Conservation (phyloP, 2,329 filamentous ascomycete species). For the Ramularia endophylla region DNA sequence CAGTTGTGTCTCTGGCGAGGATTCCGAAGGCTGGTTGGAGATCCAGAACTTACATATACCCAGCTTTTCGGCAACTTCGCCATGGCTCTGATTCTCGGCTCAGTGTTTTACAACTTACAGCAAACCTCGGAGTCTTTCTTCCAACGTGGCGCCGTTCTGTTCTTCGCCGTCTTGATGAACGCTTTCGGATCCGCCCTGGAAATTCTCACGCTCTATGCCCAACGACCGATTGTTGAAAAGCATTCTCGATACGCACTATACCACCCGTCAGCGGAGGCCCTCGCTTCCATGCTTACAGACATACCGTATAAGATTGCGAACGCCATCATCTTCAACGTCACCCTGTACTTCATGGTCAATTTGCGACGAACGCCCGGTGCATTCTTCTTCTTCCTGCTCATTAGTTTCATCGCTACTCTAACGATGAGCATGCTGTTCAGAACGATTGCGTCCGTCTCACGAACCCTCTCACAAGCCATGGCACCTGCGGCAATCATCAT, state of each 20-base stretch:
- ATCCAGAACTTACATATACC: slow-evolving; percentile 67
- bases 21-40: slow-evolving; percentile 68
- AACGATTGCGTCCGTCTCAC: slow-evolving; percentile 68
- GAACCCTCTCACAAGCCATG: slow-evolving; percentile 56
- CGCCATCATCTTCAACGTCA: slow-evolving; percentile 68
- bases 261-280: slow-evolving; percentile 82
- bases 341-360: slow-evolving; percentile 83
- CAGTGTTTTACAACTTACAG: slow-evolving; percentile 73
- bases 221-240: slow-evolving; percentile 89
- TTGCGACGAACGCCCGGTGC: slow-evolving; percentile 65
- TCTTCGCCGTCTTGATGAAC: slow-evolving; percentile 84
- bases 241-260: slow-evolving; percentile 82
- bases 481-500: slow-evolving; percentile 54
- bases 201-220: slow-evolving; percentile 79
- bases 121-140: slow-evolving; percentile 67
- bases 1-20: slow-evolving; percentile 74
- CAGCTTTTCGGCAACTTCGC: slow-evolving; percentile 64
- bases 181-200: slow-evolving; percentile 76
- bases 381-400: slow-evolving; percentile 82
- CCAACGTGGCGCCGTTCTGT: slow-evolving; percentile 70
- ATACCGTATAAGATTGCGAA: slow-evolving; percentile 78
- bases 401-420: slow-evolving; percentile 67
- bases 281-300: slow-evolving; percentile 79
- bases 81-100: slow-evolving; percentile 72
- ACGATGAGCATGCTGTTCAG: slow-evolving; percentile 85